Percentiles rank a stretch among this genome's conserved stretches.
Conservation (phyloP, 164 flowering plant genomes). For the Paratinospora sagittata region DNA sequence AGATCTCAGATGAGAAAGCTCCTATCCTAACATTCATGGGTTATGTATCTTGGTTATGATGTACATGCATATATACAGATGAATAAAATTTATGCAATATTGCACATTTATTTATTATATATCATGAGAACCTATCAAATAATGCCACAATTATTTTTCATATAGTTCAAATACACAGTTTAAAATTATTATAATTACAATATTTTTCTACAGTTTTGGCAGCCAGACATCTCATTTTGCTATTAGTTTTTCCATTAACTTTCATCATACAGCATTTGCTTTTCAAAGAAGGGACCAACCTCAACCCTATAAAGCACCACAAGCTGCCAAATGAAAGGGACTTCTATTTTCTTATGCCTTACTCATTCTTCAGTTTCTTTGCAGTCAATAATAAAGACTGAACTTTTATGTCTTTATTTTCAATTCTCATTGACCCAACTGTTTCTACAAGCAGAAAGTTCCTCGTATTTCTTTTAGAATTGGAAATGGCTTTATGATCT, state of each 20-base stretch:
- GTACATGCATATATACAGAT: too few species aligned
- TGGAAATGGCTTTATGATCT: conserved; percentile 1
- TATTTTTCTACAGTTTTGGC: too few species aligned
- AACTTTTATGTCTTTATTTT: background rate
- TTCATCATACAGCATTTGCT: background rate
- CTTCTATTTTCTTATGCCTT: background rate
- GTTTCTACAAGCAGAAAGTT: background rate
- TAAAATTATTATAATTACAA: too few species aligned
- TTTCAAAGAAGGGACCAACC: background rate
- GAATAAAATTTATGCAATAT: too few species aligned
- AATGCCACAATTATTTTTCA: too few species aligned
- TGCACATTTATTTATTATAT: too few species aligned
- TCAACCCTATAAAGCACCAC: background rate
- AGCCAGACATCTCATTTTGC: background rate
- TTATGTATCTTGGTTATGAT: too few species aligned
- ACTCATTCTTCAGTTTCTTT: background rate
- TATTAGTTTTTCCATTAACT: background rate
- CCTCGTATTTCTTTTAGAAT: background rate
- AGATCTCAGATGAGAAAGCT: too few species aligned
- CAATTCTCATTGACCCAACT: background rate
- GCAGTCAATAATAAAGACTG: background rate
- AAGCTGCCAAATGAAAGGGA: background rate
- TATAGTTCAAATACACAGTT: too few species aligned
- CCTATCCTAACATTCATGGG: too few species aligned
- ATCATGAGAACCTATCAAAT: too few species aligned